Evolutionary conservation across 2,329 filamentous ascomycete species (phyloP).

Genomic region (Dothideomycetes sp.): DNA sequence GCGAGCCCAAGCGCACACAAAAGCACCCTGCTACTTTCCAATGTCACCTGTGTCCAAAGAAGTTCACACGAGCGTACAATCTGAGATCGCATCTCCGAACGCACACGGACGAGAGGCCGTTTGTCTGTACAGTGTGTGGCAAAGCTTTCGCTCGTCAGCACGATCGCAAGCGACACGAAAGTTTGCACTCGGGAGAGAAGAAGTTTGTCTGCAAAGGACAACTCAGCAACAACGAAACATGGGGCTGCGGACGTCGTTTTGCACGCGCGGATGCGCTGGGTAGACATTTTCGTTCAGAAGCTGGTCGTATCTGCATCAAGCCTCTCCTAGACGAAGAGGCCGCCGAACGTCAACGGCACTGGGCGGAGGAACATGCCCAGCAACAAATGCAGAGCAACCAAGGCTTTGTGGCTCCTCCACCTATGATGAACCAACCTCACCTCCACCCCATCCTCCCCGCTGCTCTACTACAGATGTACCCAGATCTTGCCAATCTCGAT

Average conservation of each 20-base stretch:
- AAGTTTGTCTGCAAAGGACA: constrained; percentile 96
- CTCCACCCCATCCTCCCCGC: constrained; percentile 59
- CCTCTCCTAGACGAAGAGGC: constrained; percentile 94
- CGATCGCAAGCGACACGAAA: constrained; percentile 93
- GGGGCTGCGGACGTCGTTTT: constrained; percentile 90
- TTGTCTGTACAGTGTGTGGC: constrained; percentile 91
- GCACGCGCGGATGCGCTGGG: constrained; percentile 91
- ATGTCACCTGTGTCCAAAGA: constrained; percentile 84
- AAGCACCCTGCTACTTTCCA: constrained; percentile 98
- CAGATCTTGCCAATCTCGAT: constrained; percentile 80
- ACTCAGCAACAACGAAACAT: constrained; percentile 70
- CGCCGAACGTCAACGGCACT: constrained; percentile 64
- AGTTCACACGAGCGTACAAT: constrained; percentile 95
- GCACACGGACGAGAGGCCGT: constrained; percentile 93
- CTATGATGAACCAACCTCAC: constrained; percentile 29
- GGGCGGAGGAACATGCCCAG: constrained; percentile 49
- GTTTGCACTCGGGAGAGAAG: constrained; percentile 93
- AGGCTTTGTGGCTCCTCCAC: constrained; percentile 28
- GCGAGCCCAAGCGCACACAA: constrained; percentile 69
- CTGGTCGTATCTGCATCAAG: constrained; percentile 91
- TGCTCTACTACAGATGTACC: constrained; percentile 83
- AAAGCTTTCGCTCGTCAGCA: constrained; percentile 97
- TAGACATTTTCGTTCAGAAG: constrained; percentile 79
- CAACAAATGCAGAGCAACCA: constrained; percentile 52
- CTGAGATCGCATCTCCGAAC: constrained; percentile 89